These are phyloP conservation scores for Eimeria acervulina DNA, from an alignment of 169 alveolate species.

Conservation along the genomic window DNA sequence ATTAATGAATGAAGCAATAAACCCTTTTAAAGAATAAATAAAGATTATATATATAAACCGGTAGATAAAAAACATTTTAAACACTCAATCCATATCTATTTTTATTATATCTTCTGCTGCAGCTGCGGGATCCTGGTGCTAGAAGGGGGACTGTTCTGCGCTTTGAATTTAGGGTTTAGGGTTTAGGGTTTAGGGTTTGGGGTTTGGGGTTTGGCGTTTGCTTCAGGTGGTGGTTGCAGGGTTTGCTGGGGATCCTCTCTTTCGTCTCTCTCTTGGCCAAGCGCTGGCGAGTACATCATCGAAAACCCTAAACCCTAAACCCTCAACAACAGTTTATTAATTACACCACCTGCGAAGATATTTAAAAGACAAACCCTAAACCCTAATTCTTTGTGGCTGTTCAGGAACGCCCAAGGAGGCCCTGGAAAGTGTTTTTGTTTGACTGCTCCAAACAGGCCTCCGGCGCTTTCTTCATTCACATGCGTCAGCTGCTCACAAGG, in stretches of 20 bases:
- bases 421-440: constrained; percentile 39
- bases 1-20: no score
- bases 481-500: constrained; percentile 32
- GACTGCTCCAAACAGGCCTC: constrained; percentile 64
- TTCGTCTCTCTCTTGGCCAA: constrained; percentile 68
- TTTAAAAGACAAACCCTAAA: background rate
- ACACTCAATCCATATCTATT: no score
- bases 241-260: constrained; percentile 55
- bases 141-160: no score
- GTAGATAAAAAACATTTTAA: no score
- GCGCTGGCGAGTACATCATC: constrained; percentile 27
- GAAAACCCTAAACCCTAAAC: background rate
- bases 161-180: background rate
- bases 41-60: no score
- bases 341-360: no score
- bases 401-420: constrained; percentile 43
- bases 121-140: background rate
- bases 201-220: background rate
- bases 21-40: no score
- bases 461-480: constrained; percentile 52
- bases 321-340: background rate
- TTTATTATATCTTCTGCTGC: no score
- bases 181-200: background rate
- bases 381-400: background rate
- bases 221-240: constrained; percentile 81